Base-by-base conservation (phyloP, 176 grass and related monocot species). In the Carex kokanica region DNA sequence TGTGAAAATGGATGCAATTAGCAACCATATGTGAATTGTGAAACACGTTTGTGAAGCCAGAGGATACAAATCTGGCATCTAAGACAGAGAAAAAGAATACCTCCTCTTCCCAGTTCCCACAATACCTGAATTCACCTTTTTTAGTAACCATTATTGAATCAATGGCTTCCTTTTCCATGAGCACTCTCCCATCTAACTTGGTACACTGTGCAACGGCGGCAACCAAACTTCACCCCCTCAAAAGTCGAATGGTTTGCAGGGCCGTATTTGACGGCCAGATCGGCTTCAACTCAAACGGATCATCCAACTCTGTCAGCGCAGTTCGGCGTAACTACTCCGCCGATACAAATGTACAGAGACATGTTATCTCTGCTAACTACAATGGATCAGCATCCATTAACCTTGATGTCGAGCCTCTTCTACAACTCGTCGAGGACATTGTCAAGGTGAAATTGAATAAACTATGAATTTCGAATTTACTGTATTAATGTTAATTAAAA, bases 371-470 rank as follows among this genome's bases (percentile, higher is more conserved):
- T 1, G 70, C 11, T 23, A 51, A 51, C 43, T 74, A 74, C 43
- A 74, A 74, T 74, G 70, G 70, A 14, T 74, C 70, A 25, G 70
- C 70, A 24, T 74, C 70, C 20, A 74, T 74, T 2, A 74, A 27
- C 20, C 70, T 74, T 25, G 45, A 74, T 27, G 70, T 74, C 20
- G 20, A 51, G 41, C 70, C 70, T 15, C 70, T 74, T 74, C 41
- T 74, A 24, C 18, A 49, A 25, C 70, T 74, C 51, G 43, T 74
- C 20, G 70, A 74, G n/a, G 43, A 74, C 20, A 74, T 74, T 16
- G 70, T 74, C 1, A 74, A 74, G 70, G 70, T 74, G 18, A 74
- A 51, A 74, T 52, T 73, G 2, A 49, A 49, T 47, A 12, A 49
- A 43, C 38, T 43, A 71, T 20, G 2, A 10, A 41, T 15, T 68